A percentile compares a stretch with the other conserved stretches of the same genome.
Conservation (phyloP, 176 grass and related monocot genomes). For the Carex littledalei region DNA sequence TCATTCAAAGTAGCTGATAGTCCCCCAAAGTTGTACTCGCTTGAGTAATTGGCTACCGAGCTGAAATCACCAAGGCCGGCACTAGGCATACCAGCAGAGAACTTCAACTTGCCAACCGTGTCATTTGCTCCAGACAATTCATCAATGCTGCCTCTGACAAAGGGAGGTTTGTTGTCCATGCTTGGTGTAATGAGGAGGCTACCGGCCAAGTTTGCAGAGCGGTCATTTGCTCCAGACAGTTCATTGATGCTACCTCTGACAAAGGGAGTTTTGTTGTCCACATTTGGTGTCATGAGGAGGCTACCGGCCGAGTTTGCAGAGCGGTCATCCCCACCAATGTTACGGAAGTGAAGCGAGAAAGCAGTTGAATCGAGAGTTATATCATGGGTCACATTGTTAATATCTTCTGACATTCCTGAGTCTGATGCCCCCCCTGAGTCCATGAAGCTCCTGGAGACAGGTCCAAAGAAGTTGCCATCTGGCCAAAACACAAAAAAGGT, state of each 20-base stretch:
- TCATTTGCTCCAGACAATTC: slow-evolving; percentile 40
- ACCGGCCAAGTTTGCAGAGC: slow-evolving; percentile 44
- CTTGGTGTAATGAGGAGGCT: slow-evolving; percentile 44
- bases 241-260: slow-evolving; percentile 29
- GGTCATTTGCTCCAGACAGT: slow-evolving; percentile 52
- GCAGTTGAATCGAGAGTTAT: slow-evolving; percentile 83
- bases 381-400: slow-evolving; percentile 41
- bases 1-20: slow-evolving; percentile 46
- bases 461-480: slow-evolving; percentile 95
- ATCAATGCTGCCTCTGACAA: slow-evolving; percentile 27
- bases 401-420: slow-evolving; percentile 73
- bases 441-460: slow-evolving; percentile 81
- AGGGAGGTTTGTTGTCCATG: slow-evolving; percentile 25
- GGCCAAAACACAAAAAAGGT: slow-evolving; percentile 20
- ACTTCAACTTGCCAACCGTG: background rate
- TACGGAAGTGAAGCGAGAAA: slow-evolving; percentile 74
- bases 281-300: slow-evolving; percentile 37
- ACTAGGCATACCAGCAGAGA: slow-evolving; percentile 30
- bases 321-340: slow-evolving; percentile 48
- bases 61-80: slow-evolving; percentile 9
- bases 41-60: background rate
- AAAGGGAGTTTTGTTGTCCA: slow-evolving; percentile 26
- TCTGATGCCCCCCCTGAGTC: slow-evolving; percentile 56
- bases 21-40: slow-evolving; percentile 36
- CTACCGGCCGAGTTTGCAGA: slow-evolving; percentile 54